Percentiles rank a stretch among this genome's conserved stretches.
Conservation (phyloP, 2,329 filamentous ascomycete species). For the Talaromyces atroroseus region DNA sequence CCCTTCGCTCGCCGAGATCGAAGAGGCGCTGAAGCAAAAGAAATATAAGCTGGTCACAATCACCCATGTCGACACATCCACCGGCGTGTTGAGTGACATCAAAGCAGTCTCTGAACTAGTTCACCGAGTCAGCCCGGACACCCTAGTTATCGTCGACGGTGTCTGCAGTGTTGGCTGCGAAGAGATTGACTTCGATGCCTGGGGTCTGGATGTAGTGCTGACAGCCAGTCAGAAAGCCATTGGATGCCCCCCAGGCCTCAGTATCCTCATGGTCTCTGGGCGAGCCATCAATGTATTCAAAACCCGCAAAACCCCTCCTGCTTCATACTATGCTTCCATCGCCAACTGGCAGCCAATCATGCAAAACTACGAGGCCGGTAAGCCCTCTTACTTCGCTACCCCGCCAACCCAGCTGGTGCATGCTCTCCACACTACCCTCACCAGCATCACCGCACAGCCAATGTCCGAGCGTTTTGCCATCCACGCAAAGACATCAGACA, state of each 20-base stretch:
- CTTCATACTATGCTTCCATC: conserved; percentile 91
- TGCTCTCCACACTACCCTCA: conserved; percentile 83
- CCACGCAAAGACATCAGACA: conserved; percentile 74
- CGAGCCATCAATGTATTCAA: conserved; percentile 77
- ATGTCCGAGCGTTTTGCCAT: conserved; percentile 75
- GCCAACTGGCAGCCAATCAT: conserved; percentile 98
- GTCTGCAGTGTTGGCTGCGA: conserved; percentile 96
- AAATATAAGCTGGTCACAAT: conserved; percentile 92
- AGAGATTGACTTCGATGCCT: conserved; percentile 92
- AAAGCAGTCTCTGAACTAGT: conserved; percentile 78
- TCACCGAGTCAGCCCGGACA: conserved; percentile 80
- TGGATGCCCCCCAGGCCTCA: conserved; percentile 87
- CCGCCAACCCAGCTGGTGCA: conserved; percentile 90
- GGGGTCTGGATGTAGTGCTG: conserved; percentile 86
- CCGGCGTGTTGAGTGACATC: conserved; percentile 88
- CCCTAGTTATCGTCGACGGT: conserved; percentile 85
- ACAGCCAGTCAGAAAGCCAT: conserved; percentile 97
- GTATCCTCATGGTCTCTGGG: conserved; percentile 88
- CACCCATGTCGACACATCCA: conserved; percentile 96
- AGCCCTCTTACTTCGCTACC: conserved; percentile 96
- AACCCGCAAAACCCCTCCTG: conserved; percentile 71
- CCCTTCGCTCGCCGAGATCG: conserved; percentile 79
- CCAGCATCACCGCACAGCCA: conserved; percentile 75
- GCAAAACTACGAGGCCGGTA: conserved; percentile 98
- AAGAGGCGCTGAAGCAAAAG: conserved; percentile 81